Conservation (phyloP, 768 basidiomycete genomes). For the Heimioporus sp. region DNA sequence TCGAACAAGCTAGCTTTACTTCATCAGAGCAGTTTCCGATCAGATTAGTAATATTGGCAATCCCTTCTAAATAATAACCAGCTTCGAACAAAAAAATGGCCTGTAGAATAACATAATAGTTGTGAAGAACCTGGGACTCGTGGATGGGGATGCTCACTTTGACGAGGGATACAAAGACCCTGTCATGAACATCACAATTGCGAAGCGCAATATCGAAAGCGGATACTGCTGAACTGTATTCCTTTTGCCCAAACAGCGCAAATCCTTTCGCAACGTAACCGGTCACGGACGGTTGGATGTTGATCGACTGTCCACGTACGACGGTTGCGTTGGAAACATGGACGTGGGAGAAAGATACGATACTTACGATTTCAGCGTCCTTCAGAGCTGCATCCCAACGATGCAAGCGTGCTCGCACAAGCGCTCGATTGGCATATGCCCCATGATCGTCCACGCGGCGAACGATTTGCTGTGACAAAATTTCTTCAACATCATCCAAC, state of each 20-base stretch:
- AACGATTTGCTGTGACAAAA: slow-evolving; percentile 3
- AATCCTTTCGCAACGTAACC: slow-evolving; percentile 6
- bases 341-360: not conserved
- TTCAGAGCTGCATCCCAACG: slow-evolving; percentile 7
- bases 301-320: slow-evolving; percentile 1
- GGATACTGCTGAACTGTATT: not conserved
- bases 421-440: slow-evolving; percentile 3
- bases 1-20: not conserved
- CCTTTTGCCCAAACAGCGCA: slow-evolving; percentile 6
- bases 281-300: slow-evolving; percentile 6
- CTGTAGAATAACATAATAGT: not conserved
- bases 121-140: not conserved
- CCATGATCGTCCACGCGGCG: not conserved
- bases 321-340: not conserved
- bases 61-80: slow-evolving; percentile 7
- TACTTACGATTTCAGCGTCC: slow-evolving; percentile 8
- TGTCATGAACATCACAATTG: slow-evolving; percentile 5
- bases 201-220: slow-evolving; percentile 7
- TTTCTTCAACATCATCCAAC: slow-evolving; percentile 10
- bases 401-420: slow-evolving; percentile 3
- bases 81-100: slow-evolving; percentile 8
- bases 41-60: slow-evolving; percentile 3
- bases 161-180: not conserved
- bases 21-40: slow-evolving; percentile 1
- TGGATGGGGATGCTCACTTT: not conserved